phyloP scores from a whole-genome alignment of 495 filamentous ascomycete species.

The Friedmanniomyces endolithicus region DNA sequence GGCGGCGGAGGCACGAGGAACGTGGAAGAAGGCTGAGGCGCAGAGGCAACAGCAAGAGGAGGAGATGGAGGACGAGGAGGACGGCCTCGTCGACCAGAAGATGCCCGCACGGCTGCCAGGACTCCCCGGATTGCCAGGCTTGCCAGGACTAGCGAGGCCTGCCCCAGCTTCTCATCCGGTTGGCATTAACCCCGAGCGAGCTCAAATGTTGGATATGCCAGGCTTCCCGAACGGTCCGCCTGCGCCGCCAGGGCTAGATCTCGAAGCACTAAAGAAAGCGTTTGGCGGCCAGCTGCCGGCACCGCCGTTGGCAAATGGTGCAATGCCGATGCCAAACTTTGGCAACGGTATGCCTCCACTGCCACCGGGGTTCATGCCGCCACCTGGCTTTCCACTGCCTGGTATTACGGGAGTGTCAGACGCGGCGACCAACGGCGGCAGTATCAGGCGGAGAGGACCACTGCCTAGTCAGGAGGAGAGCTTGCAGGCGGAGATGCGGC shows the following conservation, averaged over 20 bases:
- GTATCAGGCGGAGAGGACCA: conserved; percentile 42
- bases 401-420: conserved; percentile 22
- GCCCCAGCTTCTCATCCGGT: conserved; percentile 28
- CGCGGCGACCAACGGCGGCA: conserved; percentile 29
- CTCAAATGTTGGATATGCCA: conserved; percentile 26
- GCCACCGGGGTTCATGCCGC: conserved; percentile 17
- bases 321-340: conserved; percentile 22
- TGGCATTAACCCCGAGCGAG: conserved; percentile 29
- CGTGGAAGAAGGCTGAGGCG: conserved; percentile 71
- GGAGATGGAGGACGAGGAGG: conserved; percentile 81
- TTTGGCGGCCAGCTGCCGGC: conserved; percentile 32
- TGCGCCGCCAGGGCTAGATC: conserved; percentile 42
- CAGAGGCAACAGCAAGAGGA: conserved; percentile 75
- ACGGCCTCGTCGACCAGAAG: conserved; percentile 88
- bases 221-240: conserved; percentile 32
- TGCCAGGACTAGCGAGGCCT: conserved; percentile 12
- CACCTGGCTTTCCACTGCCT: conserved; percentile 21
- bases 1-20: conserved; percentile 84
- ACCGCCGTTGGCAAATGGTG: conserved; percentile 28
- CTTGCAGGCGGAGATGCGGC: conserved; percentile 58
- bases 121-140: conserved; percentile 41
- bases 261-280: conserved; percentile 54
- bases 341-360: conserved; percentile 8
- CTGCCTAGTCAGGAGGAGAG: conserved; percentile 76
- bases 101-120: conserved; percentile 46